Percentiles rank a stretch among this genome's conserved stretches.
Conservation (phyloP, 345 rosid species). For the Boechera divaricarpa region DNA sequence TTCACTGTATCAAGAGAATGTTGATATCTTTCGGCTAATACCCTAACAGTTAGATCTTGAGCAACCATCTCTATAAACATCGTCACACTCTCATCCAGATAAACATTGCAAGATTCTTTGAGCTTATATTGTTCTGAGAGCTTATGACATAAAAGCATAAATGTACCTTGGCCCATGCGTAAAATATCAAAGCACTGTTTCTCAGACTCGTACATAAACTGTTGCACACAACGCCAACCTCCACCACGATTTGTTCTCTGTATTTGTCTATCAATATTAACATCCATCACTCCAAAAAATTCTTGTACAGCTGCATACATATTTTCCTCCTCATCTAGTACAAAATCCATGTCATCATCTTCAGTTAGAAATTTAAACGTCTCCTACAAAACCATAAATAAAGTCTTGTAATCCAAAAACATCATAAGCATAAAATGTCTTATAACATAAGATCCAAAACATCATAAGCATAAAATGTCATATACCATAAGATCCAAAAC, state of each 20-base stretch:
- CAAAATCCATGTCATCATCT: conserved; percentile 7
- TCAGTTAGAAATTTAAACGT: not conserved
- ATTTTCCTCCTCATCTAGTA: not conserved
- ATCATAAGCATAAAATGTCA: no score
- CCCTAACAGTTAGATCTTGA: not conserved
- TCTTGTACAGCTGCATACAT: not conserved
- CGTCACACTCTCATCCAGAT: not conserved
- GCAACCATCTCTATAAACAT: conserved; percentile 20
- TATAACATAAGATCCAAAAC: no score
- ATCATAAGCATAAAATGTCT: no score
- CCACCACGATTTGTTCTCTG: not conserved
- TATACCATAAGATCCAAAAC: no score
- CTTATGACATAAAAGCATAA: not conserved
- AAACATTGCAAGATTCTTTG: not conserved
- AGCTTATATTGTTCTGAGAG: not conserved
- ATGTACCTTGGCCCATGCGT: not conserved
- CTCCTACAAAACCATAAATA: not conserved
- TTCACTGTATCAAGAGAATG: conserved; percentile 15
- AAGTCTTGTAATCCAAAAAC: no score
- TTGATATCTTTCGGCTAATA: conserved; percentile 1
- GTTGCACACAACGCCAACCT: conserved; percentile 6
- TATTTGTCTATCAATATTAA: not conserved
- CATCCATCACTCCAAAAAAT: not conserved
- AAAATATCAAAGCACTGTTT: not conserved
- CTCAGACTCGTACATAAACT: not conserved